These are phyloP conservation scores for Fraxinus cuspidata DNA, from an alignment of 257 asterid genomes.

Conservation along the genomic window DNA sequence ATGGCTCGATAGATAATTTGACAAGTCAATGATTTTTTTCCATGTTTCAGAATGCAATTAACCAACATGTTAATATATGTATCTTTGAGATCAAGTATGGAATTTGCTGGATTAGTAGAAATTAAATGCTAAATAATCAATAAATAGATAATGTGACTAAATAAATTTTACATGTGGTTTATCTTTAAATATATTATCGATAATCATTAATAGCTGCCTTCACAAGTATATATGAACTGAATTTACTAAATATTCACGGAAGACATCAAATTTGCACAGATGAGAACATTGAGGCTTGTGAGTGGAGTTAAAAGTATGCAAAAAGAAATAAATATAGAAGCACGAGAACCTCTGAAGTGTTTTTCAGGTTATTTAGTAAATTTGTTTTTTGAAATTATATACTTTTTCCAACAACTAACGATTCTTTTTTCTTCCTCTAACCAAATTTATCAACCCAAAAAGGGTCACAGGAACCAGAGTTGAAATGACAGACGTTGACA, in stretches of 20 bases:
- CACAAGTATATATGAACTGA: neutral
- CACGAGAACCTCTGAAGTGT: neutral
- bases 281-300: neutral
- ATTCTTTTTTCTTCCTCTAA: neutral
- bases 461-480: too few relatives aligned
- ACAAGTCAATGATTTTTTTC: too few relatives aligned
- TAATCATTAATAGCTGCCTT: neutral
- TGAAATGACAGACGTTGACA: too few relatives aligned
- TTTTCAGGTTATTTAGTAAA: neutral
- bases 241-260: neutral
- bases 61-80: too few relatives aligned
- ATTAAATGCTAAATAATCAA: slow-evolving; percentile 17
- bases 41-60: too few relatives aligned
- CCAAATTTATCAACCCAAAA: neutral
- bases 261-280: neutral
- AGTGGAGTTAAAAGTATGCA: neutral
- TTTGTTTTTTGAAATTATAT: too few relatives aligned
- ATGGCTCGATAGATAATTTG: too few relatives aligned
- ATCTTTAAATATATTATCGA: too few relatives aligned
- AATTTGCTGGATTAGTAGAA: neutral
- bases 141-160: neutral
- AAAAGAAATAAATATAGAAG: neutral
- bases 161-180: neutral
- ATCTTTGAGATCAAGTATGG: too few relatives aligned
- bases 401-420: neutral